phyloP scores from a whole-genome alignment of 2,329 filamentous ascomycete genomes.

The Sarocladium brachiariae region DNA sequence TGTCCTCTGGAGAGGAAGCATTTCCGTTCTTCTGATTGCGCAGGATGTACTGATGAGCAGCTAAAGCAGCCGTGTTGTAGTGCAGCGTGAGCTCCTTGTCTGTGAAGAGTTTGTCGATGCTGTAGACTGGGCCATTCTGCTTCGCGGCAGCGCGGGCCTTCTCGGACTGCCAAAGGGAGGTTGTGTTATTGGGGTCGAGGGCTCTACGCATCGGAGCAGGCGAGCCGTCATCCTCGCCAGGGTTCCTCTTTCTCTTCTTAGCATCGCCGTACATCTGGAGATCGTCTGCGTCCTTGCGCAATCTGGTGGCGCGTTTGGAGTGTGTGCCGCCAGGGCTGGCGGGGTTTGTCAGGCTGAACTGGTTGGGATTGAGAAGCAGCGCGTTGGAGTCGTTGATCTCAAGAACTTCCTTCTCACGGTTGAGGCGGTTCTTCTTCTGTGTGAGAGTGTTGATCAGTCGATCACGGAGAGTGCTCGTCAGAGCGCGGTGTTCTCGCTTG shows the following conservation, averaged over 20 bases:
- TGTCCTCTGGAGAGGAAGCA: constrained; percentile 45
- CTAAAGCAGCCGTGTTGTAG: constrained; percentile 56
- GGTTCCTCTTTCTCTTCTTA: constrained; percentile 58
- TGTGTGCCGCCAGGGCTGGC: constrained; percentile 57
- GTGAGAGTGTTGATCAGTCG: constrained; percentile 61
- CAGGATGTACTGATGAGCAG: constrained; percentile 55
- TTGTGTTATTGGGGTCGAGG: constrained; percentile 50
- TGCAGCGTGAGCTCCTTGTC: constrained; percentile 62
- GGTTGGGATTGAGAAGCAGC: constrained; percentile 59
- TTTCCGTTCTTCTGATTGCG: constrained; percentile 48
- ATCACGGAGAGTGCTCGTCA: constrained; percentile 56
- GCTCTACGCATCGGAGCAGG: constrained; percentile 50
- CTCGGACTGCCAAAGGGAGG: constrained; percentile 57
- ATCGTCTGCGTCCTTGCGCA: constrained; percentile 56
- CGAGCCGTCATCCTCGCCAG: constrained; percentile 55
- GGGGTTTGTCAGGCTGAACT: constrained; percentile 60
- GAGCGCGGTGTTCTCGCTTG: constrained; percentile 51
- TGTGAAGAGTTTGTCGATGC: constrained; percentile 63
- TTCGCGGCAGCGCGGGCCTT: constrained; percentile 46
- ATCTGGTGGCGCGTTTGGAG: constrained; percentile 55
- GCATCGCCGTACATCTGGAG: constrained; percentile 42
- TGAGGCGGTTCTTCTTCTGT: constrained; percentile 57
- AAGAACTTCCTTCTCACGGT: constrained; percentile 60
- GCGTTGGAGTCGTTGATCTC: constrained; percentile 62
- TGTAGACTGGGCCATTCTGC: constrained; percentile 54